Percentiles rank a stretch among this genome's conserved stretches.
Evolutionary conservation across 2,329 filamentous ascomycete genomes (phyloP).

Genomic region (Xylariaceae sp.): DNA sequence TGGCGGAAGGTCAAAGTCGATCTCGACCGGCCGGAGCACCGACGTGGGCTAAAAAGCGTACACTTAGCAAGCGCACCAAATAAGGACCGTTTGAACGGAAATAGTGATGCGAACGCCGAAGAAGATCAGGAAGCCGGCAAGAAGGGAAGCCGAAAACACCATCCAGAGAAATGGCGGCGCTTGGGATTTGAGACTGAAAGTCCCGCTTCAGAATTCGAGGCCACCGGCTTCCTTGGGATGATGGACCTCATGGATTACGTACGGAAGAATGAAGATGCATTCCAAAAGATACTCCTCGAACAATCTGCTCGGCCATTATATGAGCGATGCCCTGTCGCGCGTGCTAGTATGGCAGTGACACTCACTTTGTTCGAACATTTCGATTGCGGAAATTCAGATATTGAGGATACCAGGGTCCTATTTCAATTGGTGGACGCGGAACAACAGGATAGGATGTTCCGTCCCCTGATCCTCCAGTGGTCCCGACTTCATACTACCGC

Average conservation of each 20-base stretch:
- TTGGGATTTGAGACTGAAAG: constrained; percentile 89
- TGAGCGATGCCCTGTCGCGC: constrained; percentile 79
- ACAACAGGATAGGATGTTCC: constrained; percentile 80
- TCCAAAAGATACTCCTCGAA: constrained; percentile 86
- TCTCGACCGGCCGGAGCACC: constrained; percentile 79
- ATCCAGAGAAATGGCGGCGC: constrained; percentile 87
- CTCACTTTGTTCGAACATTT: constrained; percentile 92
- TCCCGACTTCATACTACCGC: constrained; percentile 80
- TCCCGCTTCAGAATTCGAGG: constrained; percentile 77
- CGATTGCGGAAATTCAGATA: constrained; percentile 77
- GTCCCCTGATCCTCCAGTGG: constrained; percentile 87
- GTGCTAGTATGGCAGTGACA: constrained; percentile 81
- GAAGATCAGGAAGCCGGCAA: constrained; percentile 39
- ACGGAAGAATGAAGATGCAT: constrained; percentile 82
- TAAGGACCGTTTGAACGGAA: constrained; percentile 28
- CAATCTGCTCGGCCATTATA: constrained; percentile 67
- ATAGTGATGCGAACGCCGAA: constrained; percentile 33
- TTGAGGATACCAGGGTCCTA: constrained; percentile 71
- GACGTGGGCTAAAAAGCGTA: constrained; percentile 77
- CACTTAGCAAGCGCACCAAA: constrained; percentile 73
- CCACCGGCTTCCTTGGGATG: constrained; percentile 84
- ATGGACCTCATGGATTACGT: constrained; percentile 97
- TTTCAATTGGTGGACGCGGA: constrained; percentile 71
- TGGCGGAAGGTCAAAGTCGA: constrained; percentile 86
- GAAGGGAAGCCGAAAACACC: constrained; percentile 65